Conservation (phyloP, 306 rosid genomes). For the Calophaca sinica region DNA sequence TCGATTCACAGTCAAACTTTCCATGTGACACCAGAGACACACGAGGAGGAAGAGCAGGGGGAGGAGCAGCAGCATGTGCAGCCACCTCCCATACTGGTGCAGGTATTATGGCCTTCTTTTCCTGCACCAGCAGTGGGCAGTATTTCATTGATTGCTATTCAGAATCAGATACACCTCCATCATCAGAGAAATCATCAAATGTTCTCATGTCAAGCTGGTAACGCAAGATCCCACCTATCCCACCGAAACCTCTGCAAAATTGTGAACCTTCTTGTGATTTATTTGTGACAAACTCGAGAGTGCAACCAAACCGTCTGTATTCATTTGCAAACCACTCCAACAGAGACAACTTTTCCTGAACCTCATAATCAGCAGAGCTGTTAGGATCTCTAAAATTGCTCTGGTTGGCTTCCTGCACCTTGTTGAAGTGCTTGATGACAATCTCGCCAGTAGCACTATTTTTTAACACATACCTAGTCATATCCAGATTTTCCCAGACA, state of each 20-base stretch:
- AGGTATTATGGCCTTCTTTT: slow-evolving; percentile 48
- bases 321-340: slow-evolving; percentile 97
- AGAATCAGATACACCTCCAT: slow-evolving; percentile 58
- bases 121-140: slow-evolving; percentile 61
- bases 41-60: slow-evolving; percentile 19
- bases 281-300: slow-evolving; percentile 87
- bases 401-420: slow-evolving; percentile 78
- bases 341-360: slow-evolving; percentile 79
- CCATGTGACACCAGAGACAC: slow-evolving; percentile 32
- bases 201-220: slow-evolving; percentile 94
- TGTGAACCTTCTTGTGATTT: slow-evolving; percentile 97
- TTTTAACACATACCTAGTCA: slow-evolving; percentile 73
- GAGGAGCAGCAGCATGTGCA: slow-evolving; percentile 48
- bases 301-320: slow-evolving; percentile 81
- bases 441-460: slow-evolving; percentile 62
- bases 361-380: slow-evolving; percentile 65
- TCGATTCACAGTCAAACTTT: slow-evolving; percentile 38
- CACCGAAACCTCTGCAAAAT: slow-evolving; percentile 94
- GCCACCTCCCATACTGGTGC: slow-evolving; percentile 55
- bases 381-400: slow-evolving; percentile 72
- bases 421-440: slow-evolving; percentile 71
- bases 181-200: slow-evolving; percentile 80
- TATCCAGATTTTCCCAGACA: slow-evolving; percentile 93
- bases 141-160: slow-evolving; percentile 65
- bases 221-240: slow-evolving; percentile 91